Evolutionary conservation across 768 basidiomycete species (phyloP).

Genomic region (Hypsizygus marmoreus): DNA sequence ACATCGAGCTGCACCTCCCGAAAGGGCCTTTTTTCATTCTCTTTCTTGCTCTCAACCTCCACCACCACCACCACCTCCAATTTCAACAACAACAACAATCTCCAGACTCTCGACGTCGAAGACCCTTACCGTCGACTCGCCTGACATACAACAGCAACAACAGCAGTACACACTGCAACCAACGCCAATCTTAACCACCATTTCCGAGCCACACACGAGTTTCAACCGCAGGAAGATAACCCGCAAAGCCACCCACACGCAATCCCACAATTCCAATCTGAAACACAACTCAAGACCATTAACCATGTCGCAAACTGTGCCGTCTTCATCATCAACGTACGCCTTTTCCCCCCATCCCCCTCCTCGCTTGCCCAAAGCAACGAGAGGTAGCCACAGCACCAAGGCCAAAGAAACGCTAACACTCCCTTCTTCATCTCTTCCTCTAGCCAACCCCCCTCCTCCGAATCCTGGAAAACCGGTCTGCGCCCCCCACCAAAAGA

Average conservation of each 20-base stretch:
- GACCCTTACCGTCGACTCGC: too few species aligned
- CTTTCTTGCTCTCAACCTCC: constrained; percentile 5
- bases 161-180: too few species aligned
- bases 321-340: constrained; percentile 35
- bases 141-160: too few species aligned
- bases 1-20: constrained; percentile 7
- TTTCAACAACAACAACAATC: too few species aligned
- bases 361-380: neutral
- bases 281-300: constrained; percentile 10
- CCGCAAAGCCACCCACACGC: too few species aligned
- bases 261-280: too few species aligned
- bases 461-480: constrained; percentile 69
- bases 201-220: constrained; percentile 1
- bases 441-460: constrained; percentile 31
- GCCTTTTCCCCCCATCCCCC: constrained; percentile 9
- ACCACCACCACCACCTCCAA: too few species aligned
- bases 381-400: too few species aligned
- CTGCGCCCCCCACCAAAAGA: constrained; percentile 91
- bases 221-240: constrained; percentile 9
- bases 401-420: too few species aligned
- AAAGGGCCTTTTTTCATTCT: constrained; percentile 6
- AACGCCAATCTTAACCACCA: neutral
- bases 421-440: neutral
- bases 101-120: too few species aligned
- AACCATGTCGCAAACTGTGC: constrained; percentile 32